Base-by-base conservation (phyloP, 2,329 filamentous ascomycete genomes). In the Verticillium dahliae region DNA sequence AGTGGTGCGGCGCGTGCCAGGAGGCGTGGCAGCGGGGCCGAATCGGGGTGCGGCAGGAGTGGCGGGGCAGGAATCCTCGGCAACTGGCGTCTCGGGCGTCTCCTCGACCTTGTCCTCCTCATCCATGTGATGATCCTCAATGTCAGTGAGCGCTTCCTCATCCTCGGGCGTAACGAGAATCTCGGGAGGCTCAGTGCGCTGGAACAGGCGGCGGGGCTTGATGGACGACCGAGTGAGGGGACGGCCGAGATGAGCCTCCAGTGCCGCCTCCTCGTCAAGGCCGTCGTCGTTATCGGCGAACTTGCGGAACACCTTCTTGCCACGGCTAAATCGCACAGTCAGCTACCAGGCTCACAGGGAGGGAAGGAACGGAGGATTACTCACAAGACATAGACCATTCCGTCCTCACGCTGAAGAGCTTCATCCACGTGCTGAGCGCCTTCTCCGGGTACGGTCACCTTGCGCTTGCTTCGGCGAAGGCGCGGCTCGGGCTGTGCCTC, bases 301-400 rank as follows among this genome's bases (percentile, higher is more conserved):
- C 70, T 87, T 89, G 73, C 87, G 86, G 77, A 91, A 92, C 61
- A 91, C 80, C 71, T 86, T 91, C 79, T 90, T 91, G 72, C 91
- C 91, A 68, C 91, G 91, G 80, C 90, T 92, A 64, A 27, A 60
- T 58, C 61, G 58, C 62, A 63, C 27, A 57, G 65, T 73, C 72
- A 73, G 69, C 60, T 57, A 37, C 56, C 61, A 58, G n/a, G 63
- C 52, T 52, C 56, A 61, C 55, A 60, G 41, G 38, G 39, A 56
- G 34, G 27, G 54, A 56, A n/a, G 15, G 54, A 9, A 41, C 37
- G 37, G 18, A 61, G 37, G 6, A 22, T 35, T 66, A 87, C 90
- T 83, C 81, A 92, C 90, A 94, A 94, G 13, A 87, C 83, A 68
- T 87, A 91, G 64, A 92, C 78, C 70, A 92, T 82, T 63, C 91